A percentile compares a stretch with the other conserved stretches of the same genome.
Conservation (phyloP, 2,329 filamentous ascomycete genomes). For the Septoria petroselini region DNA sequence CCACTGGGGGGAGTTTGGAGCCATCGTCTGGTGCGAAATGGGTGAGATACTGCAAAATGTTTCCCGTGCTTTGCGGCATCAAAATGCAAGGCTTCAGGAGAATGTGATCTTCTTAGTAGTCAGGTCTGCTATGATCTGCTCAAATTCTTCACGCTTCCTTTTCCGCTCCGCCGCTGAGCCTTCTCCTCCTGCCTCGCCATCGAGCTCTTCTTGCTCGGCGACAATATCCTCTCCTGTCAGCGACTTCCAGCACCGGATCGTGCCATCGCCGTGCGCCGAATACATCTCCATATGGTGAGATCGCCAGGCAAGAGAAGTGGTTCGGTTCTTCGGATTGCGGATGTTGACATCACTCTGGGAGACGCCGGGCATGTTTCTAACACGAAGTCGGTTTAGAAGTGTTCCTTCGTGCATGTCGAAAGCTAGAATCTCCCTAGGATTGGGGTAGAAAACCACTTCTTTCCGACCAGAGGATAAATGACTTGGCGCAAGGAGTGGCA, state of each 20-base stretch:
- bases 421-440: conserved; percentile 68
- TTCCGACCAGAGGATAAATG: conserved; percentile 55
- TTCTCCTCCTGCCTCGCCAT: conserved; percentile 42
- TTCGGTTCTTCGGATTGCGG: conserved; percentile 49
- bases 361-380: conserved; percentile 47
- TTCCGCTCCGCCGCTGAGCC: conserved; percentile 51
- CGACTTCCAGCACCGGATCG: conserved; percentile 76
- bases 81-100: too few relatives aligned
- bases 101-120: conserved; percentile 67
- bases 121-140: conserved; percentile 75
- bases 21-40: too few relatives aligned
- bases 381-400: conserved; percentile 67
- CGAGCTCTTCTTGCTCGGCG: conserved; percentile 45
- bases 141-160: conserved; percentile 72
- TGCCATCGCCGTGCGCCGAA: conserved; percentile 79
- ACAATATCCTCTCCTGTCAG: conserved; percentile 49
- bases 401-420: conserved; percentile 76
- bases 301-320: conserved; percentile 74
- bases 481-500: conserved; percentile 57
- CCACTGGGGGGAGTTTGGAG: too few relatives aligned
- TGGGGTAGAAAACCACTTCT: conserved; percentile 76
- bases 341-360: conserved; percentile 18
- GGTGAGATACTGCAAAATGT: too few relatives aligned
- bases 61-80: too few relatives aligned
- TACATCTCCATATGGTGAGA: conserved; percentile 70